A percentile compares a stretch with the other conserved stretches of the same genome.
These are phyloP conservation scores for Friedmanniomyces endolithicus DNA, from an alignment of 495 filamentous ascomycete species.

Conservation along the genomic window DNA sequence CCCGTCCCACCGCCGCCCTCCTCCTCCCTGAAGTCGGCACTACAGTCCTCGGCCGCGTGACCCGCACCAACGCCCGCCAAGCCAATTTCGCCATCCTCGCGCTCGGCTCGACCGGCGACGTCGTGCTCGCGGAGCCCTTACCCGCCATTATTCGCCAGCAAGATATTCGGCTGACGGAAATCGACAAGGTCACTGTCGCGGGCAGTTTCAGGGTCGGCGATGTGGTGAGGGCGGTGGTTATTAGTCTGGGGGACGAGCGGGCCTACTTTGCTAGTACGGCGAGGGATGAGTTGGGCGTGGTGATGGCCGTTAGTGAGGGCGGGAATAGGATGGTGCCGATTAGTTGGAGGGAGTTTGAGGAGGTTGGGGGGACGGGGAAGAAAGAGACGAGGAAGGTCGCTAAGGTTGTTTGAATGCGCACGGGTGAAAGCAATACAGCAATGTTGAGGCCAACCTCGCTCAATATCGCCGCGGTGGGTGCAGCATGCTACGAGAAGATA, in stretches of 20 bases:
- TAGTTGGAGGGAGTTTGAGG: constrained; percentile 87
- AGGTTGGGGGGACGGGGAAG: constrained; percentile 57
- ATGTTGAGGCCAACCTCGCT: too few relatives aligned
- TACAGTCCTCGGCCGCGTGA: constrained; percentile 70
- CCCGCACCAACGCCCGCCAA: constrained; percentile 68
- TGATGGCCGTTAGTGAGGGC: constrained; percentile 81
- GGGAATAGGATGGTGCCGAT: constrained; percentile 85
- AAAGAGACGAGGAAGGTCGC: constrained; percentile 84
- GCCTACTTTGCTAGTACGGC: constrained; percentile 89
- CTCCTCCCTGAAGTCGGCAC: constrained; percentile 58
- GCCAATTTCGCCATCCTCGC: constrained; percentile 65
- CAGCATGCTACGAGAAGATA: too few relatives aligned
- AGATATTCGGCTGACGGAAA: constrained; percentile 89
- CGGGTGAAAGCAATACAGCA: too few relatives aligned
- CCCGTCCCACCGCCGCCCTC: constrained; percentile 30
- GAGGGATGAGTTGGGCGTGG: constrained; percentile 79
- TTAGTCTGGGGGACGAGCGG: constrained; percentile 76
- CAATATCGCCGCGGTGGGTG: too few relatives aligned
- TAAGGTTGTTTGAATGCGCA: constrained; percentile 58
- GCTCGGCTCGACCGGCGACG: constrained; percentile 36
- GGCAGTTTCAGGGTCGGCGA: constrained; percentile 90
- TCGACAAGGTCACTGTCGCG: constrained; percentile 79
- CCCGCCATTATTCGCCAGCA: constrained; percentile 52
- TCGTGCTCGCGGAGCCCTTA: constrained; percentile 27
- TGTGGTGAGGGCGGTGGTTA: constrained; percentile 77